Base-by-base conservation (phyloP, 192 early-diverging fungal genomes). In the Umbelopsis ramanniana region DNA sequence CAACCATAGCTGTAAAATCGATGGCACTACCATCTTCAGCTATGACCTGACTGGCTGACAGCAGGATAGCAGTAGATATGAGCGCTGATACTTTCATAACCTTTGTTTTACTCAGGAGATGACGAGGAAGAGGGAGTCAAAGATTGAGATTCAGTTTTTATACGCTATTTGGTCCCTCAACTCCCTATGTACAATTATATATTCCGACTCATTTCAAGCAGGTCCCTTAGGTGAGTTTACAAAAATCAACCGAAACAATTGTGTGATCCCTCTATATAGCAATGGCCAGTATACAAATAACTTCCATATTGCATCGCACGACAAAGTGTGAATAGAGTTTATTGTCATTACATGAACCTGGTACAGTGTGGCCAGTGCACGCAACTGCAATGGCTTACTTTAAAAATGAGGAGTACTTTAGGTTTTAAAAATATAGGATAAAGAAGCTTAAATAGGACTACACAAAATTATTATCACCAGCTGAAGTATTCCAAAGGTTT, bases 1-100 rank as follows among this genome's bases (percentile, higher is more conserved):
- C 57, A 6, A 63, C 57, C 57, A 63, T 63, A 17, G 57, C 26
- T 15, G 57, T 63, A 19, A 63, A 63, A 37, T 63, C 57, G 2
- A 12, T 63, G 14, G 14, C 19, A 4, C 33, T 9, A 7, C 15
- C 17, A 38, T 35, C 17, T 15, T 63, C 57, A 19, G 29, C 57
- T 26, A 29, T 29, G 0, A 63, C 5, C 4, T 63, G 57, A 35
- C 57, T n/a, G 12, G 37, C 17, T 12, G 33, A 29, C 19, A 63
- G 19, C 1, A 26, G 19, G 24, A 35, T 35, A 38, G 57, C 57
- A 17, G 57, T 35, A 37, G 19, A 14, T 19, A 63, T 22, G 57
- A 26, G 12, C 19, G 6, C n/a, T 6, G 48, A 37, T 17, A 37
- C 12, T 29, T 63, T 63, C 57, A 63, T 63, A 63, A 63, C 26